Base-by-base conservation (phyloP, 2,329 filamentous ascomycete genomes). In the Pseudocercospora musae region DNA sequence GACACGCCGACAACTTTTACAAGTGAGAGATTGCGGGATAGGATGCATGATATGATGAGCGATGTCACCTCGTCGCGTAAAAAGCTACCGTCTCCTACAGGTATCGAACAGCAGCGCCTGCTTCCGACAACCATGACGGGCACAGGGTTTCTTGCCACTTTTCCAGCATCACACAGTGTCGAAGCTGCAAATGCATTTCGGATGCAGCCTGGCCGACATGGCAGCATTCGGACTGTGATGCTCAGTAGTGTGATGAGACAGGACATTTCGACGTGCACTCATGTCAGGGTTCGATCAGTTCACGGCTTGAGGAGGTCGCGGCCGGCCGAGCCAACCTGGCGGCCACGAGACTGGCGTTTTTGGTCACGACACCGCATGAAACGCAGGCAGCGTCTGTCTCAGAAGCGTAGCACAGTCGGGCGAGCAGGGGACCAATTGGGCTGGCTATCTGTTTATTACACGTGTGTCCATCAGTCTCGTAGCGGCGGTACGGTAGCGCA, bases 331-430 rank as follows among this genome's bases (percentile, higher is more conserved):
- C 48, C 48, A 52, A 29, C 25, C 48, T 29, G 23, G 48, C 48
- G 31, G 48, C 48, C 48, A 52, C 48, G 48, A 52, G 48, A 52
- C 48, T 52, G 48, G 48, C 48, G 25, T 29, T 52, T 29, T 52
- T 8, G 31, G 33, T 31, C 53, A 56, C 33, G 53, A 33, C 53
- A 56, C 53, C 53, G 53, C 31, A 42, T 56, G 9, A 27, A 25
- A 52, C 18, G 48, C 25, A 25, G 11, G 20, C 44, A 48, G 44
- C 44, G 9, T 48, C 37, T 40, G 37, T 40, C 37, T 40, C 37
- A 40, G 37, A 40, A n/a, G 18, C 1, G 37, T 40, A 40, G 37
- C 37, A 40, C 37, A 40, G 37, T 40, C 4, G 37, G 44, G 21
- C 5, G 8, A 53, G 25, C 33, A 55, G 52, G 52, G 29, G 20